Evolutionary conservation across 2,329 filamentous ascomycete species (phyloP).

Genomic region (Fusarium acutatum): DNA sequence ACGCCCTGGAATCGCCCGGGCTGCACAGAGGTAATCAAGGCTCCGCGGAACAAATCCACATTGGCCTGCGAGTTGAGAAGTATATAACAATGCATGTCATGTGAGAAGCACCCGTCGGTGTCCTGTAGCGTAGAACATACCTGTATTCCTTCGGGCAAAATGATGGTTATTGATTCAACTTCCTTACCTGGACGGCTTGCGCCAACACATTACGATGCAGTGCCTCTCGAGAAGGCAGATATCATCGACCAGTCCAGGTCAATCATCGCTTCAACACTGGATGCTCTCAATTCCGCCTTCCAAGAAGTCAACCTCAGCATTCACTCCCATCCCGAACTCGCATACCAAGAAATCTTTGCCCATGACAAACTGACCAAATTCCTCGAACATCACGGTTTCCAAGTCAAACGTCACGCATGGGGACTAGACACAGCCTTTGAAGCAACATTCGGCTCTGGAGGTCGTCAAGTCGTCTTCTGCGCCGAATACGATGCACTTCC

Average conservation of each 20-base stretch:
- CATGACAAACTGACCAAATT: not conserved
- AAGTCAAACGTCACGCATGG: not conserved
- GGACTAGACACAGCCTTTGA: not conserved
- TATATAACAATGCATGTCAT: not conserved
- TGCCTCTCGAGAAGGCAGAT: not conserved
- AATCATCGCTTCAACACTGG: not conserved
- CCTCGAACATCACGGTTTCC: not conserved
- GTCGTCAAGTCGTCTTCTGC: not conserved
- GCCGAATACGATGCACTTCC: not conserved
- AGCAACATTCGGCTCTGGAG: not conserved
- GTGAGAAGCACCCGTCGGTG: accelerated
- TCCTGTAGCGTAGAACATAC: not conserved
- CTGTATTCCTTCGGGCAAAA: not conserved
- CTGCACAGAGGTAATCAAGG: accelerated
- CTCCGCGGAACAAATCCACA: not conserved
- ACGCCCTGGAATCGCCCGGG: accelerated
- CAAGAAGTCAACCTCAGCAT: not conserved
- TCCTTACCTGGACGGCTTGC: accelerated
- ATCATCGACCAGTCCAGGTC: not conserved
- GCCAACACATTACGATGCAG: not conserved
- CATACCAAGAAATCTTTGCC: not conserved
- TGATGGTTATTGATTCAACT: not conserved
- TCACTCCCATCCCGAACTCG: not conserved
- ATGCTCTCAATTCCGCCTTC: not conserved
- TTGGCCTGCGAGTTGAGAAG: not conserved